Base-by-base conservation (phyloP, 371 early-diverging fungal genomes). In the Sporodiniella umbellata region DNA sequence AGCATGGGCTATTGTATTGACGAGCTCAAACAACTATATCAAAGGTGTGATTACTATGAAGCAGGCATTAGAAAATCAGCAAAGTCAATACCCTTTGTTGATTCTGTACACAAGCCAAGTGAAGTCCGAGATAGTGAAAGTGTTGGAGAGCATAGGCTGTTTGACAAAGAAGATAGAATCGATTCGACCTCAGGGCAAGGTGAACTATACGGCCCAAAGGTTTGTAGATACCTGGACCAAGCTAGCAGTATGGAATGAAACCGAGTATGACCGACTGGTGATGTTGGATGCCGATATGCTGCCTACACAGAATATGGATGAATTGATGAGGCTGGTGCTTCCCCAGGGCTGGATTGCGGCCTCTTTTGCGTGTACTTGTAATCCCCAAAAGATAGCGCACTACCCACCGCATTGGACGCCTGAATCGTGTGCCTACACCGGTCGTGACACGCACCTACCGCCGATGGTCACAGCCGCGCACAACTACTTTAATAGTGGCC, bases 241-340 rank as follows among this genome's bases (percentile, higher is more conserved):
- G 64, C 58, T 96, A 24, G 86, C 90, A 54, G 84, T 86, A 33
- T 95, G 90, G 81, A 71, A 83, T 12, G 76, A 89, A 33, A 70
- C 68, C 0, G 74, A 80, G 15, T 87, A 76, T 54, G 73, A 78
- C 21, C 71, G 80, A 23, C 69, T 93, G 28, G 83, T 86, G 11
- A 86, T 92, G 46, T 46, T 96, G 33, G 96, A 95, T 58, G 90
- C 95, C 0, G 96, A 95, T 60, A 87, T 88, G 51, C 66, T 96
- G 4, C 88, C 90, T 6, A 65, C 85, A 38, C 66, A 80, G 52
- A 84, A 89, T 48, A 82, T 95, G 54, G 95, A 94, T 48, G 85
- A 86, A 21, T 56, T 96, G 10, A 62, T 79, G 56, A 42, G 53
- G 0, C 30, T 72, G 18, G 15, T 47, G 22, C 39, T 73, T 35